These are phyloP conservation scores for Alternaria burnsii DNA, from an alignment of 2,329 filamentous ascomycete genomes.

Conservation along the genomic window DNA sequence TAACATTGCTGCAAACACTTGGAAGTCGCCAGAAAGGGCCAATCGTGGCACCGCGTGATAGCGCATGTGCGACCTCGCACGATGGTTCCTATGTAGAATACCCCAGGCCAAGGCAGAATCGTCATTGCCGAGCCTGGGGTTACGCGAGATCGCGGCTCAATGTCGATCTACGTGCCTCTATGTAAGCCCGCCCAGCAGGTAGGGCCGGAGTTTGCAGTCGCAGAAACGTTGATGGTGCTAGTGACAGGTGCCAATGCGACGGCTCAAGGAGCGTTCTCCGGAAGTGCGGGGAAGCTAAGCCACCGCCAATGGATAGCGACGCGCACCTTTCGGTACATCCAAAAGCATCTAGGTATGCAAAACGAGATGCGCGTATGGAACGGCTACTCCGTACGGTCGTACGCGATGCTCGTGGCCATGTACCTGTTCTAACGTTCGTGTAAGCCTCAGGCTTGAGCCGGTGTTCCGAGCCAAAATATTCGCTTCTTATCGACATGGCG, in stretches of 20 bases:
- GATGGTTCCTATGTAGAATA: neutral
- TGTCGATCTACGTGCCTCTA: slow-evolving; percentile 9
- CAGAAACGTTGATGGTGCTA: neutral
- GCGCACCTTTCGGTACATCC: neutral
- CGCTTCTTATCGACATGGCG: neutral
- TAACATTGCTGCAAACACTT: neutral
- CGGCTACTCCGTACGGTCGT: neutral
- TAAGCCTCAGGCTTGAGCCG: neutral
- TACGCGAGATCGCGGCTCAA: slow-evolving; percentile 18
- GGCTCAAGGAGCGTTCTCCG: neutral
- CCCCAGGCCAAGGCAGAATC: slow-evolving; percentile 22
- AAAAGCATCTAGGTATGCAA: neutral
- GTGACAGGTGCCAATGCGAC: slow-evolving; percentile 6
- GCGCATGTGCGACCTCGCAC: neutral
- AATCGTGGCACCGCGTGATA: neutral
- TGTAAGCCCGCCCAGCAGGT: slow-evolving; percentile 13
- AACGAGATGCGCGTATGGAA: neutral
- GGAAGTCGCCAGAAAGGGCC: neutral
- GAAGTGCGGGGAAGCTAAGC: slow-evolving; percentile 16
- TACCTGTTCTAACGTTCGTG: neutral
- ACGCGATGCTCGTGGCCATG: neutral
- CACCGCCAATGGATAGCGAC: neutral
- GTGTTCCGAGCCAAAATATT: neutral
- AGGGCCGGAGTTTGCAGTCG: slow-evolving; percentile 4
- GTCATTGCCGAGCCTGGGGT: slow-evolving; percentile 23